phyloP scores from a whole-genome alignment of 768 basidiomycete genomes.

The Daedaleopsis nitida region DNA sequence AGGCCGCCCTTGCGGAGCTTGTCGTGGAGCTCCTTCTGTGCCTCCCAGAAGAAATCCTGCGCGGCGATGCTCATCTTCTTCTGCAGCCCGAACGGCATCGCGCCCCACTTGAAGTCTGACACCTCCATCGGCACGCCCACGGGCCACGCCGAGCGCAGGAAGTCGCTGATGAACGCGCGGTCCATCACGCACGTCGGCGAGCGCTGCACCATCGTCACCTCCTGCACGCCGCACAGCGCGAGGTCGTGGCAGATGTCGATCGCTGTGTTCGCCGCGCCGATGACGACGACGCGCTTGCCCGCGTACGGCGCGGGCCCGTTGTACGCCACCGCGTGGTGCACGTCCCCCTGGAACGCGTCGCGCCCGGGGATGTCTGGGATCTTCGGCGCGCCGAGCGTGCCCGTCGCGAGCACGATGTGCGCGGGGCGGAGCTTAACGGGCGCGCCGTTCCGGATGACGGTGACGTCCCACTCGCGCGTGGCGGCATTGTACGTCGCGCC shows the following conservation, averaged over 20 bases:
- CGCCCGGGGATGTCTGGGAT: slow-evolving; percentile 32
- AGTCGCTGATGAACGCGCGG: background rate
- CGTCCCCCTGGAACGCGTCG: slow-evolving; percentile 34
- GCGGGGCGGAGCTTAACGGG: slow-evolving; percentile 35
- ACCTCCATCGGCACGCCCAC: slow-evolving; percentile 24
- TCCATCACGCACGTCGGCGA: slow-evolving; percentile 39
- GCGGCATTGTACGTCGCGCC: slow-evolving; percentile 36
- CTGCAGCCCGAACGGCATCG: slow-evolving; percentile 29
- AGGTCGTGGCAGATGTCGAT: slow-evolving; percentile 46
- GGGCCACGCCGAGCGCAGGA: slow-evolving; percentile 9
- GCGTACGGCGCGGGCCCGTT: slow-evolving; percentile 30
- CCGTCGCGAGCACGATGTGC: slow-evolving; percentile 44
- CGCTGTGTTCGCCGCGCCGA: slow-evolving; percentile 45
- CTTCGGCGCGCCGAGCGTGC: slow-evolving; percentile 36
- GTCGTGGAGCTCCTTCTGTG: slow-evolving; percentile 37
- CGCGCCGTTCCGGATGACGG: slow-evolving; percentile 34
- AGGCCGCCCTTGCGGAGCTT: slow-evolving; percentile 40
- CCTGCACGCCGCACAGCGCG: slow-evolving; percentile 31
- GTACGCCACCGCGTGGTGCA: slow-evolving; percentile 37
- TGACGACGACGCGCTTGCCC: slow-evolving; percentile 41
- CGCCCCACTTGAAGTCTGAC: slow-evolving; percentile 25
- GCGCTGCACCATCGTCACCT: slow-evolving; percentile 47
- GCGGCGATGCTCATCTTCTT: slow-evolving; percentile 22
- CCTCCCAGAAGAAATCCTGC: slow-evolving; percentile 27
- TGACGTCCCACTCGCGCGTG: slow-evolving; percentile 37